Evolutionary conservation across 2,329 filamentous ascomycete genomes (phyloP), one percentile per base, ranked within the genome.

Genomic region (Hypoxylon sp.): DNA sequence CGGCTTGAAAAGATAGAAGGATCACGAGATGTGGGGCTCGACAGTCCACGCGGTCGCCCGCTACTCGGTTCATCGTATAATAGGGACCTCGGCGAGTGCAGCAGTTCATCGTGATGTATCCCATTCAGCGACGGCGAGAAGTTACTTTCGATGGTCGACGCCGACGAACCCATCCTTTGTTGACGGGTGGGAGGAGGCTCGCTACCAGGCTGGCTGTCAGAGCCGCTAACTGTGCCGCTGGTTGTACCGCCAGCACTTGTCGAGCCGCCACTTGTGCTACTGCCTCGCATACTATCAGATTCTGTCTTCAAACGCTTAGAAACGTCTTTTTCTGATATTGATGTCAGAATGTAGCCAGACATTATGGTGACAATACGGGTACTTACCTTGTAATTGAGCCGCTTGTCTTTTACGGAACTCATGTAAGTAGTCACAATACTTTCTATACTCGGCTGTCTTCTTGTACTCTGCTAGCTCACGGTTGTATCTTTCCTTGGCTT

Each of bases 321-420:
- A 1, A 75, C 77, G 60, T 88, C 85, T 73, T 82, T 83, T 60
- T 84, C 82, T 84, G 60, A 41, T 69, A 36, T 64, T 45, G n/a
- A 6, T 14, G 55, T 76, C 68, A 75, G 72, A 48, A 21, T 30
- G 17, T 41, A 30, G 25, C 46, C 36, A 45, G 34, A 49, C 13
- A 10, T 21, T n/a, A 14, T 11, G 17, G 60, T 36, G 5, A n/a
- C 17, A 5, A n/a, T 19, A 45, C 41, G 23, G 21, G 77, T 21
- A 10, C 21, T 68, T 79, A 88, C 87, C 86, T 84, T 88, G 85
- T 57, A 81, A 80, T 50, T 86, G 83, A 61, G 82, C 83, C 25
- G 85, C 81, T 74, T 94, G 90, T 76, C 91, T 91, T 51, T 89
- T 87, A 75, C 91, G 94, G 81, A 96, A 95, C 0, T 94, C 92